Conservation (phyloP, 2,329 filamentous ascomycete species). For the Epichloe hybrida region DNA sequence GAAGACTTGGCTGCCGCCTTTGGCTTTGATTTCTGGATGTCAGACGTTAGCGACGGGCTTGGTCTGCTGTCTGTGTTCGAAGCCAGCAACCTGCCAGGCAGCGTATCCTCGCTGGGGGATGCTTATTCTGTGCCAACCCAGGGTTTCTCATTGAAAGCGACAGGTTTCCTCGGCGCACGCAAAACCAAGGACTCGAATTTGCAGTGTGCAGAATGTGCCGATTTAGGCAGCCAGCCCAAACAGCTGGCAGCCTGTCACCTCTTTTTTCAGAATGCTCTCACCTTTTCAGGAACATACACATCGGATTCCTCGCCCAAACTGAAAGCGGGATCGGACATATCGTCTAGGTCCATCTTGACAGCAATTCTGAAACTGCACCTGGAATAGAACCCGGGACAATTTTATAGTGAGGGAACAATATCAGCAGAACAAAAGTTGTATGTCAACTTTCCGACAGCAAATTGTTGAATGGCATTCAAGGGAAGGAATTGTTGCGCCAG, state of each 20-base stretch:
- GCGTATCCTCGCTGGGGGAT: background rate
- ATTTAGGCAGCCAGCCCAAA: background rate
- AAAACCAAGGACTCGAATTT: background rate
- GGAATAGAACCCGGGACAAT: background rate
- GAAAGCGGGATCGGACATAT: slow-evolving; percentile 38
- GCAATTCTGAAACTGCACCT: background rate
- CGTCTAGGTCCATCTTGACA: slow-evolving; percentile 40
- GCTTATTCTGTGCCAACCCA: background rate
- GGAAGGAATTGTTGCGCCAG: slow-evolving; percentile 6
- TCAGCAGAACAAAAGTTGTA: background rate
- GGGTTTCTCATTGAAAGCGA: too few species aligned
- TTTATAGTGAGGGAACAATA: background rate
- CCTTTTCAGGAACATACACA: slow-evolving; percentile 25
- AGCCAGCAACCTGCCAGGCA: background rate
- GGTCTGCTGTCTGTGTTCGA: background rate
- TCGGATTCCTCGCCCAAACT: slow-evolving; percentile 28
- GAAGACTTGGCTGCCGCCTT: slow-evolving; percentile 14
- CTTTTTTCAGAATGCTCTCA: slow-evolving; percentile 13
- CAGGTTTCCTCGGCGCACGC: too few species aligned
- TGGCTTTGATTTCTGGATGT: slow-evolving; percentile 14
- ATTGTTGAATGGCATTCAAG: background rate
- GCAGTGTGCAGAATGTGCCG: background rate
- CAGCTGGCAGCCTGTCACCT: background rate
- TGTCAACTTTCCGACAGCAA: slow-evolving; percentile 1
- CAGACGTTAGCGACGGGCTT: slow-evolving; percentile 10